Base-by-base conservation (phyloP, 805 yeast species). In the Cyberlindnera nakhonratchasimensis region DNA sequence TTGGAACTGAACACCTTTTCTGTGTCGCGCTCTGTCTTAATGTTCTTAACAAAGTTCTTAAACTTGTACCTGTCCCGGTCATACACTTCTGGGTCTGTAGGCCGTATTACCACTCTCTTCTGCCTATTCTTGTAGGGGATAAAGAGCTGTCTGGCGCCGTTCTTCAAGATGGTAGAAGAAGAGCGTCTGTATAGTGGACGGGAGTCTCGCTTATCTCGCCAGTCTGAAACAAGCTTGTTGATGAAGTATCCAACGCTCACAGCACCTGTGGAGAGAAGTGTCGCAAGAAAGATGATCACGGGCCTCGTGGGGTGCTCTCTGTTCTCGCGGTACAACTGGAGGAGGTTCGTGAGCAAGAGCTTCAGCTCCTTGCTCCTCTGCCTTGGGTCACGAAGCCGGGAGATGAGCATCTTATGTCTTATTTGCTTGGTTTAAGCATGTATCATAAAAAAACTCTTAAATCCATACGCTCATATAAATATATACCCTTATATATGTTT, bases 1-100 rank as follows among this genome's bases (percentile, higher is more conserved):
- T 75, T 75, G 20, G 87, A 80, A 55, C 80, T 76, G 51, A 70
- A 66, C 16, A 69, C 37, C 34, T 60, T 48, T 23, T 52, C 57
- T 1, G 51, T 37, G 14, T 57, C 57, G 11, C 40, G 40, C 25
- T 52, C 57, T 23, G 33, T 45, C 18, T 42, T 49, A 30, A 56
- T 52, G 37, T 55, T 53, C 38, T 53, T 55, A 10, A 30, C 53
- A 45, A 58, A 58, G 44, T 55, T 54, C 42, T 51, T 58, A 32
- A 46, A 58, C 33, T 52, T 52, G 46, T 46, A 58, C 45, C 48
- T 54, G 43, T 58, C 61, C 26, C 43, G 45, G 17, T 58, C 62
- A 35, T 53, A 58, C 13, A 50, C 31, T 34, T 58, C 62, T 12
- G 57, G 52, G 17, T 58, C 59, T 8, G 59, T 57, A 14, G 61